A percentile compares a stretch with the other conserved stretches of the same genome.
phyloP scores from a whole-genome alignment of 768 basidiomycete genomes.

The Tricholoma hemisulphureum region DNA sequence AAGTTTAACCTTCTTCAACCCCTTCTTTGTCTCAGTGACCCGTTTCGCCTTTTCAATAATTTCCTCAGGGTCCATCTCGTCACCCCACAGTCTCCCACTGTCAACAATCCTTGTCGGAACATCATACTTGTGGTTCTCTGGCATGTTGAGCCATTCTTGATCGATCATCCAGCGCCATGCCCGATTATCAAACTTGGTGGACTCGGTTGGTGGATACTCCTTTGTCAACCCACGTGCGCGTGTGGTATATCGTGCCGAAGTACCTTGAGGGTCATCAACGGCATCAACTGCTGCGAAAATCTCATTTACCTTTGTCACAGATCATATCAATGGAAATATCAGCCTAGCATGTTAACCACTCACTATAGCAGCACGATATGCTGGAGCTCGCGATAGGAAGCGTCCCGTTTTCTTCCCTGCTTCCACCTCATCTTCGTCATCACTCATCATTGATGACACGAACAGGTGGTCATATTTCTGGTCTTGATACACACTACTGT shows the following conservation, averaged over 20 bases:
- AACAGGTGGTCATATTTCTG: too few species aligned
- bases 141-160: not conserved
- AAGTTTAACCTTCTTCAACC: not conserved
- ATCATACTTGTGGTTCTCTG: not conserved
- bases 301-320: not conserved
- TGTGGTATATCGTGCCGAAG: not conserved
- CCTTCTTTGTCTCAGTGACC: not conserved
- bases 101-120: not conserved
- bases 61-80: not conserved
- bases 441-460: too few species aligned
- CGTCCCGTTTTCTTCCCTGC: too few species aligned
- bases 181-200: not conserved
- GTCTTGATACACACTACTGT: too few species aligned
- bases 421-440: too few species aligned
- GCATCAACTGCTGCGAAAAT: not conserved
- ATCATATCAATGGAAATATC: too few species aligned
- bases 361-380: too few species aligned
- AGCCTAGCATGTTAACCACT: too few species aligned
- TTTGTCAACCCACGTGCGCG: not conserved
- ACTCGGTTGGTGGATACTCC: not conserved
- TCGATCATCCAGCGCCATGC: not conserved
- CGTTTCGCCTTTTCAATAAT: not conserved
- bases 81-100: not conserved
- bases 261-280: not conserved
- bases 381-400: too few species aligned